Base-by-base conservation (phyloP, 768 basidiomycete genomes). In the Phanerochaete carnosa region DNA sequence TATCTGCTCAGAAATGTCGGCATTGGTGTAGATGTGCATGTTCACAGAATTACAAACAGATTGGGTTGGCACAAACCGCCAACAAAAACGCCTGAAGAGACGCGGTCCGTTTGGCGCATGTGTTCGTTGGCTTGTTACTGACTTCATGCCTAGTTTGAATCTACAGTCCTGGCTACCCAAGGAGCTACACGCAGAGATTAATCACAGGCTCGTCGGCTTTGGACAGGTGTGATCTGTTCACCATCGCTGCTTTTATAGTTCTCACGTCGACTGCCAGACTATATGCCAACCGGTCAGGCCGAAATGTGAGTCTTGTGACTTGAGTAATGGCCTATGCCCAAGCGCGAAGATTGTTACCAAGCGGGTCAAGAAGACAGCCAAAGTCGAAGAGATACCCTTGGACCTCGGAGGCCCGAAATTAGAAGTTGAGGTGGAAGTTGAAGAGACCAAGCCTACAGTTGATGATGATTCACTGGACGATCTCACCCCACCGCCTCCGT, bases 11-110 rank as follows among this genome's bases (percentile, higher is more conserved):
- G 91, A 49, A 93, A 94, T 66, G 78, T 82, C 26, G 96, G 96
- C 1, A 96, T 98, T 33, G 96, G 95, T 0, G 96, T 98, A 0
- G 96, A 99, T 66, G 90, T 94, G 0, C 96, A 99, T 71, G 95
- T 98, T 7, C 95, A 98, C 66, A 80, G 96, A 6, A 98, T 99
- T 56, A 95, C 95, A 28, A 95, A 98, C 66, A 80, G 94, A 16
- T 73, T 99, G 1, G 87, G 91, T 43, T 99, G 96, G 96, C 96
- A 98, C 73, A 83, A 85, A 62, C 85, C 83, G 2, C 85, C 85
- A 6, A 95, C 95, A 1, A 91, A 88, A 68, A 89, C 78, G 1
- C 92, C 95, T 0, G 96, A 99, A 68, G 85, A 92, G 68, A 98
- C 96, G 0, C 77, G 95, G 89, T 90, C 52, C 26, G 69, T 65